Evolutionary conservation across 371 early-diverging fungal genomes (phyloP).

Genomic region (Nematocida major): DNA sequence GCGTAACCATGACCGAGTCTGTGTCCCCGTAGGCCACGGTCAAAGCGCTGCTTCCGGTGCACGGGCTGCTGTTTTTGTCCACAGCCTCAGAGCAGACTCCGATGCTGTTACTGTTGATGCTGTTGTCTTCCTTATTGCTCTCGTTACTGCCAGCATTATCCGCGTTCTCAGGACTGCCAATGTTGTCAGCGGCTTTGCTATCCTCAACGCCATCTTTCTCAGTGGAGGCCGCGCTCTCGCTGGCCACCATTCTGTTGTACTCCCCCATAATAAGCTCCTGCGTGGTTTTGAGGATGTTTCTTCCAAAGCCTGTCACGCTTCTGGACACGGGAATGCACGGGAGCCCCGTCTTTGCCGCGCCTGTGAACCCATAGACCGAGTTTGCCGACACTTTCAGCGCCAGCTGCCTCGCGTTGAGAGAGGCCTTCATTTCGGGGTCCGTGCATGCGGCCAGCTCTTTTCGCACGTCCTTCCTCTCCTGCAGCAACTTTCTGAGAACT

Average conservation of each 20-base stretch:
- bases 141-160: too few relatives aligned
- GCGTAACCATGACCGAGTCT: slow-evolving; percentile 98
- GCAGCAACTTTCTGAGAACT: slow-evolving; percentile 81
- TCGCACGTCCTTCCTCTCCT: slow-evolving; percentile 87
- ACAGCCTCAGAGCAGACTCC: too few relatives aligned
- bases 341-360: slow-evolving; percentile 86
- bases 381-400: slow-evolving; percentile 97
- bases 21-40: slow-evolving; percentile 97
- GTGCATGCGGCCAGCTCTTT: slow-evolving; percentile 73
- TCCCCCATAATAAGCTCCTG: slow-evolving; percentile 77
- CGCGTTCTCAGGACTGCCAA: too few relatives aligned
- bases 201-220: too few relatives aligned
- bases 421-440: slow-evolving; percentile 81
- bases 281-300: slow-evolving; percentile 90
- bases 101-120: not conserved
- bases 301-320: slow-evolving; percentile 93
- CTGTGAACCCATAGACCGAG: slow-evolving; percentile 98
- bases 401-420: slow-evolving; percentile 89
- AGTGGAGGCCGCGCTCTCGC: too few relatives aligned
- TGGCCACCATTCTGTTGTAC: slow-evolving; percentile 76
- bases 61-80: not conserved
- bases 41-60: not conserved
- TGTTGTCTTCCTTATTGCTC: not conserved
- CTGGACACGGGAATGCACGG: slow-evolving; percentile 94
- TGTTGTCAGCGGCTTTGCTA: too few relatives aligned